phyloP scores from a whole-genome alignment of 805 yeast genomes.

The Groenewaldozyma salmanticensis region DNA sequence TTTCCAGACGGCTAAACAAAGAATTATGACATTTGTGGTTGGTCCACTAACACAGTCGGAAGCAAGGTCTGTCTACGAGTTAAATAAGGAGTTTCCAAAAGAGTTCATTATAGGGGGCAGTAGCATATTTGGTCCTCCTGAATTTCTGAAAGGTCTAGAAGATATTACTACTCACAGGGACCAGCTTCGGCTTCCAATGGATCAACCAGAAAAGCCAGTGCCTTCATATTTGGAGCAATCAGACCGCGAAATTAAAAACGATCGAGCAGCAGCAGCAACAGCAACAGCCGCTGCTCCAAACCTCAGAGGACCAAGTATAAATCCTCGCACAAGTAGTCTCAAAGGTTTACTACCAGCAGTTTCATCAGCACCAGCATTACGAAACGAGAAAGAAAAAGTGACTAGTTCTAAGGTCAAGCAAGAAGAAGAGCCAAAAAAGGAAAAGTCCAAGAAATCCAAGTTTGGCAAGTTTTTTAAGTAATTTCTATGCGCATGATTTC shows the following conservation, averaged over 20 bases:
- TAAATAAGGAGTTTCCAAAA: slow-evolving; percentile 44
- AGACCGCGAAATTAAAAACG: slow-evolving; percentile 15
- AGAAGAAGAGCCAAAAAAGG: slow-evolving; percentile 11
- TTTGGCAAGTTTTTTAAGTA: no score
- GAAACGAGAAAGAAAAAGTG: slow-evolving; percentile 6
- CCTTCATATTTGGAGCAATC: slow-evolving; percentile 26
- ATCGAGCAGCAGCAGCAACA: slow-evolving; percentile 3
- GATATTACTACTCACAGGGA: slow-evolving; percentile 22
- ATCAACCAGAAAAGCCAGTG: slow-evolving; percentile 21
- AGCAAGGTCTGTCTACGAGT: slow-evolving; percentile 61
- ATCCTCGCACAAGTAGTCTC: not conserved
- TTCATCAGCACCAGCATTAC: slow-evolving; percentile 1
- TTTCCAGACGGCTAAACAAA: slow-evolving; percentile 42
- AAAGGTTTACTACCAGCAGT: not conserved
- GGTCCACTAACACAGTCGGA: slow-evolving; percentile 90
- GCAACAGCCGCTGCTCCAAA: slow-evolving; percentile 1
- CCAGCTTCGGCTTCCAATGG: slow-evolving; percentile 23
- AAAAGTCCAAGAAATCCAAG: slow-evolving; percentile 13
- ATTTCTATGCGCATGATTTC: no score
- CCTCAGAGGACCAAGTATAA: not conserved
- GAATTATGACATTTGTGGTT: slow-evolving; percentile 69
- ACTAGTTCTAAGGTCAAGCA: no score
- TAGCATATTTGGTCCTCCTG: slow-evolving; percentile 42
- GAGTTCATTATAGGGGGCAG: slow-evolving; percentile 81
- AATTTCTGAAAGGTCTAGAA: slow-evolving; percentile 24